Percentiles rank a stretch among this genome's conserved stretches.
These are phyloP conservation scores for Metschnikowia baotianmanensis DNA, from an alignment of 805 yeast genomes.

Conservation along the genomic window DNA sequence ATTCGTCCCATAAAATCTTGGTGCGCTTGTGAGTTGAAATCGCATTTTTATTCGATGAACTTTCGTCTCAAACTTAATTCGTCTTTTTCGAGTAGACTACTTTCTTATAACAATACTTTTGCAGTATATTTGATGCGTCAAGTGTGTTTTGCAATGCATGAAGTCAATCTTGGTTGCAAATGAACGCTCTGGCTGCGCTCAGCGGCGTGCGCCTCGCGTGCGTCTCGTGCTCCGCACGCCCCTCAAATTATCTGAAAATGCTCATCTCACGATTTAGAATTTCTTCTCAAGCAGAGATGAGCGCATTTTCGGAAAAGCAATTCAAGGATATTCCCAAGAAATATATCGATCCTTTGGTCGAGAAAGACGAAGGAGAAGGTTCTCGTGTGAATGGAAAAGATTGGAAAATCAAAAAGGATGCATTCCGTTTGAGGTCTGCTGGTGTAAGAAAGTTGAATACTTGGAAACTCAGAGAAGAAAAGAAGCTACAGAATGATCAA, in stretches of 20 bases:
- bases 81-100: too few species aligned
- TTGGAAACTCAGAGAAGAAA: constrained; percentile 67
- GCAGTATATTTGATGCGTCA: too few species aligned
- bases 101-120: too few species aligned
- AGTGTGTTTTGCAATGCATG: too few species aligned
- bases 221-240: constrained; percentile 7
- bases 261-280: constrained; percentile 8
- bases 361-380: constrained; percentile 45
- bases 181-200: too few species aligned
- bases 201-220: constrained; percentile 3
- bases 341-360: constrained; percentile 32
- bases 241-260: constrained; percentile 1
- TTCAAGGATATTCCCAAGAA: constrained; percentile 35
- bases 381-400: constrained; percentile 60
- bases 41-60: too few species aligned
- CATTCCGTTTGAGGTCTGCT: constrained; percentile 59
- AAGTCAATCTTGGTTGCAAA: too few species aligned
- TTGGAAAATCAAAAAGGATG: constrained; percentile 69
- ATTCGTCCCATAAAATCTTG: too few species aligned
- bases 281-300: constrained; percentile 22
- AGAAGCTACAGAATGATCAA: constrained; percentile 62
- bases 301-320: constrained; percentile 28
- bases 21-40: too few species aligned
- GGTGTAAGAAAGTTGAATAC: constrained; percentile 52
- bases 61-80: too few species aligned